Percentiles rank a stretch among this genome's conserved stretches.
Conservation (phyloP, 176 grass and related monocot species). For the Musa troglodytarum region DNA sequence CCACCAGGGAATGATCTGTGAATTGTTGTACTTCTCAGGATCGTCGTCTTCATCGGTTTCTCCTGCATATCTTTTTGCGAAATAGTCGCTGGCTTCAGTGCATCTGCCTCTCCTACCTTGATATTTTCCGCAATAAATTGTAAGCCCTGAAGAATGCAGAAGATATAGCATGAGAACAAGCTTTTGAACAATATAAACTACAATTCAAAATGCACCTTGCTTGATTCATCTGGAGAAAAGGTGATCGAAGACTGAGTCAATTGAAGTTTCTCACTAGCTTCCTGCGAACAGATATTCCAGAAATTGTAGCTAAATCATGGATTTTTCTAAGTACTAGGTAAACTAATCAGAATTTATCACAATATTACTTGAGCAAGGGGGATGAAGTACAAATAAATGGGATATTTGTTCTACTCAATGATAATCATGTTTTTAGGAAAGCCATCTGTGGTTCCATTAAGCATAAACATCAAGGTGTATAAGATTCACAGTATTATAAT, state of each 20-base stretch:
- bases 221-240: constrained; percentile 43
- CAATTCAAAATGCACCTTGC: constrained; percentile 30
- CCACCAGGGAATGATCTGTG: constrained; percentile 51
- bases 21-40: constrained; percentile 30
- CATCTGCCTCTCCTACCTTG: constrained; percentile 20
- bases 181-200: not conserved
- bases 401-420: not conserved
- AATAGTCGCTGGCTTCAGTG: constrained; percentile 23
- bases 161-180: not conserved
- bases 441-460: no score
- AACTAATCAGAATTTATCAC: not conserved
- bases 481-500: no score
- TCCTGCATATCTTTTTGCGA: constrained; percentile 22
- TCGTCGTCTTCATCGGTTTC: constrained; percentile 32
- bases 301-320: no score
- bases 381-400: not conserved
- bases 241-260: constrained; percentile 33
- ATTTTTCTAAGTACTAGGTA: no score
- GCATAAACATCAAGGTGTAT: no score
- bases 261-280: constrained; percentile 65
- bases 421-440: not conserved
- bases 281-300: constrained; percentile 21
- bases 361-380: not conserved
- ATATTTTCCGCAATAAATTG: constrained; percentile 38
- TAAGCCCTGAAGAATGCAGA: constrained; percentile 38